Percentiles rank a stretch among this genome's conserved stretches.
These are phyloP conservation scores for Paraphaeosphaeria minitans DNA, from an alignment of 2,329 filamentous ascomycete species.

Conservation along the genomic window DNA sequence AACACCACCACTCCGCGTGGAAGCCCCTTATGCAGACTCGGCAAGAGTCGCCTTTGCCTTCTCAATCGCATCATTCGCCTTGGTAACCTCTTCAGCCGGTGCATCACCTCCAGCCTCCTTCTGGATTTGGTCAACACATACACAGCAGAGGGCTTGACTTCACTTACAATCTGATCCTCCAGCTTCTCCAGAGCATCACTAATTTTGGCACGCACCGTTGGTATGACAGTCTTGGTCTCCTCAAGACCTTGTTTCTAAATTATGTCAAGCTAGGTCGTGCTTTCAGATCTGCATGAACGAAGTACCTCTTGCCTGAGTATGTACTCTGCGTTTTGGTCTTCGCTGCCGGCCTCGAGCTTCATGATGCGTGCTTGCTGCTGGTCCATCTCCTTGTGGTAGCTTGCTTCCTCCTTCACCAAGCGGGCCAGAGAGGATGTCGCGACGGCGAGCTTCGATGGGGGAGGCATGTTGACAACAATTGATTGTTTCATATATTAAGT, in stretches of 20 bases:
- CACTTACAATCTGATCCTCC: slow-evolving; percentile 74
- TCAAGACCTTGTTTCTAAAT: slow-evolving; percentile 76
- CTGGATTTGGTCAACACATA: slow-evolving; percentile 29
- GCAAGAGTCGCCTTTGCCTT: slow-evolving; percentile 47
- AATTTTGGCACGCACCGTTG: slow-evolving; percentile 72
- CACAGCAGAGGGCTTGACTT: slow-evolving; percentile 23
- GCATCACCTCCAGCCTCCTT: slow-evolving; percentile 47
- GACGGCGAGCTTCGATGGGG: slow-evolving; percentile 77
- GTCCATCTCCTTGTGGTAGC: slow-evolving; percentile 84
- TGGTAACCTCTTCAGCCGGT: slow-evolving; percentile 51
- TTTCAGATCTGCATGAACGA: neutral
- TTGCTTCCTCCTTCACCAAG: slow-evolving; percentile 87
- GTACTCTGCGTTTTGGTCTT: slow-evolving; percentile 77
- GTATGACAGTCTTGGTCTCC: slow-evolving; percentile 85
- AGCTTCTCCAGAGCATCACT: slow-evolving; percentile 72
- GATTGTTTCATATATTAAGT: neutral
- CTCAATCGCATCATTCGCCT: slow-evolving; percentile 50
- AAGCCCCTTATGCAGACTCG: slow-evolving; percentile 31
- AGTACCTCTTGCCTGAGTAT: slow-evolving; percentile 83
- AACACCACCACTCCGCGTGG: neutral
- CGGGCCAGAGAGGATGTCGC: slow-evolving; percentile 79
- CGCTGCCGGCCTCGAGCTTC: slow-evolving; percentile 65
- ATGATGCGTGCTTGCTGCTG: slow-evolving; percentile 74
- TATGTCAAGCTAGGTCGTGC: slow-evolving; percentile 12
- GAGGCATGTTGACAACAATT: slow-evolving; percentile 63